These are phyloP conservation scores for Exophiala sp. DNA, from an alignment of 2,329 filamentous ascomycete species.

Conservation along the genomic window DNA sequence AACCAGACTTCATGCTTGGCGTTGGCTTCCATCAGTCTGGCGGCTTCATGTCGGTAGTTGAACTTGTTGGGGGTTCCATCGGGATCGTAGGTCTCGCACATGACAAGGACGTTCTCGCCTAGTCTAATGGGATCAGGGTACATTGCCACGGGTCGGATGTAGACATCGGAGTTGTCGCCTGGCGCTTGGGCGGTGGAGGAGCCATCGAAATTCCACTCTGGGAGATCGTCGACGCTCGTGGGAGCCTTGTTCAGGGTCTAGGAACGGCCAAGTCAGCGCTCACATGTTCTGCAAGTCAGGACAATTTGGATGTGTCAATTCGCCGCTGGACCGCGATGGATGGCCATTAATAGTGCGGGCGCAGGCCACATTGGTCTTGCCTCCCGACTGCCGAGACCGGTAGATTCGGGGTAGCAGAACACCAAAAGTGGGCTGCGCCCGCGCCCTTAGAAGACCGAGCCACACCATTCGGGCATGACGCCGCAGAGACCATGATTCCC, in stretches of 20 bases:
- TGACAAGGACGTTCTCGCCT: slow-evolving; percentile 86
- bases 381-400: slow-evolving; percentile 17
- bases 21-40: slow-evolving; percentile 83
- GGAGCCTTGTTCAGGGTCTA: slow-evolving; percentile 60
- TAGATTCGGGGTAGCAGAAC: slow-evolving; percentile 12
- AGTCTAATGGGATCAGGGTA: slow-evolving; percentile 89
- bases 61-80: slow-evolving; percentile 96
- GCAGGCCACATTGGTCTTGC: slow-evolving; percentile 9
- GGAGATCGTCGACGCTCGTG: slow-evolving; percentile 56
- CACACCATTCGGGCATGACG: slow-evolving; percentile 10
- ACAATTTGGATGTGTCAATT: slow-evolving; percentile 22
- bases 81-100: slow-evolving; percentile 88
- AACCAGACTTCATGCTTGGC: slow-evolving; percentile 87
- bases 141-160: slow-evolving; percentile 82
- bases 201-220: slow-evolving; percentile 79
- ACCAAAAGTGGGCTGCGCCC: slow-evolving; percentile 10
- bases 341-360: slow-evolving; percentile 6
- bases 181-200: slow-evolving; percentile 89
- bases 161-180: slow-evolving; percentile 94
- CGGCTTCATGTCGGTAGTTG: slow-evolving; percentile 93
- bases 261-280: slow-evolving; percentile 17
- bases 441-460: slow-evolving; percentile 10
- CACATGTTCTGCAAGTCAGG: slow-evolving; percentile 15
- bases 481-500: slow-evolving; percentile 8
- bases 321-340: slow-evolving; percentile 12